Base-by-base conservation (phyloP, 305 asterid species). In the Nicotiana rustica region DNA sequence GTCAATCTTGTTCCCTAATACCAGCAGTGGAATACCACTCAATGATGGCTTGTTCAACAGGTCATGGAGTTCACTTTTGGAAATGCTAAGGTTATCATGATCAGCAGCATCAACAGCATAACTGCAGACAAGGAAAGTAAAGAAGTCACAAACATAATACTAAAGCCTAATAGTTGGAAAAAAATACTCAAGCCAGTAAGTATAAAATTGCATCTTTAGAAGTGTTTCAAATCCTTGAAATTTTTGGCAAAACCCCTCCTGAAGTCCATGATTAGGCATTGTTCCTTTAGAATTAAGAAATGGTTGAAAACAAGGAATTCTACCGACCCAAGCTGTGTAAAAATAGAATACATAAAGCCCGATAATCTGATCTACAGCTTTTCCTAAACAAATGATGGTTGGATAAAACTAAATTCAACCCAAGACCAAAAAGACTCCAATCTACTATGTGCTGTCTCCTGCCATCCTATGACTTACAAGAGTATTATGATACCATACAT, bases 81-180 rank as follows among this genome's bases (percentile, higher is more conserved):
- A 96, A 83, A 88, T 88, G 85, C 87, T 92, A 47, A 96, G 83
- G 83, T 94, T 96, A 57, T 94, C 99, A 5, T 86, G 95, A 86
- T 96, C 99, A 81, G 97, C 99, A 87, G 93, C 98, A 90, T 96
- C 99, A 77, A 96, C 99, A 70, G 93, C 97, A 70, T 96, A 95
- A 76, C 98, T 95, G 93, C 81, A 86, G 71, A 80, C 66, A 82
- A 82, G 55, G 78, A 70, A 47, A 70, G 44, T 41, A 12, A 70
- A 10, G 6, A 25, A 69, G 44, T 69, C 15, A 41, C 35, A 41
- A 69, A 69, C 59, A 21, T 33, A 69, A 0, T 38, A 70, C 18
- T 70, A 10, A n/a, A 38, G 57, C 15, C 36, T 25, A 10, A 41
- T 41, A 41, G 49, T 8, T 41, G 49, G 49, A 8, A 41, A 41